These are phyloP conservation scores for Penicillium herquei DNA, from an alignment of 495 filamentous ascomycete genomes.

Conservation along the genomic window DNA sequence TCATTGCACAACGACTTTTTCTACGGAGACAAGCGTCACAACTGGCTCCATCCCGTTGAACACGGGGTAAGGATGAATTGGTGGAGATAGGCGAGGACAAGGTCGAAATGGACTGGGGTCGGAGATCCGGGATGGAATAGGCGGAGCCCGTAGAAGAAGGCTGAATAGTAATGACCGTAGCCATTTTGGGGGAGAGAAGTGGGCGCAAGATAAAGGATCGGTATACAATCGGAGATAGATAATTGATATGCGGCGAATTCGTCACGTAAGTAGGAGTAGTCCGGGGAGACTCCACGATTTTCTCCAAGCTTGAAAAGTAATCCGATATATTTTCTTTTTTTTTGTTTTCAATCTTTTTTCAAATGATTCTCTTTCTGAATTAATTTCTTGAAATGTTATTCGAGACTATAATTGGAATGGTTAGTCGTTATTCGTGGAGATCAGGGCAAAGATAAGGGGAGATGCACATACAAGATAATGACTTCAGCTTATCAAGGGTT, in stretches of 20 bases:
- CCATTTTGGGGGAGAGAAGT: constrained; percentile 25
- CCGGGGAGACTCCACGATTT: constrained; percentile 5
- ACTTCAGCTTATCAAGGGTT: constrained; percentile 24
- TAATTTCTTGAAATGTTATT: neutral
- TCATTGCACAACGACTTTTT: constrained; percentile 88
- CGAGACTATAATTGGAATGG: neutral
- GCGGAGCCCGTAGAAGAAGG: constrained; percentile 35
- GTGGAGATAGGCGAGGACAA: constrained; percentile 29
- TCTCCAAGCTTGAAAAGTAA: neutral
- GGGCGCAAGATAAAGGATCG: constrained; percentile 2
- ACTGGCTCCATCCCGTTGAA: constrained; percentile 49
- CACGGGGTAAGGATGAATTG: constrained; percentile 28
- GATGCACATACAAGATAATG: constrained; percentile 17
- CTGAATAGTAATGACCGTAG: constrained; percentile 47
- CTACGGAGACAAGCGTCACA: constrained; percentile 81
- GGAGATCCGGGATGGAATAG: constrained; percentile 29
- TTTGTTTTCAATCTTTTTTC: neutral
- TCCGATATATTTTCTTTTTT: neutral
- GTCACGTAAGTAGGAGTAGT: constrained; percentile 16
- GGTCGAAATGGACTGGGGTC: constrained; percentile 23
- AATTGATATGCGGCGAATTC: constrained; percentile 9
- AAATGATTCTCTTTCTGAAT: too few species aligned
- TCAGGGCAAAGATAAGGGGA: neutral
- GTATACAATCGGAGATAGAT: constrained; percentile 7
- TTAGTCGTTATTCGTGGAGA: constrained; percentile 1